Conservation (phyloP, 176 grass and related monocot species). For the Guadua angustifolia region DNA sequence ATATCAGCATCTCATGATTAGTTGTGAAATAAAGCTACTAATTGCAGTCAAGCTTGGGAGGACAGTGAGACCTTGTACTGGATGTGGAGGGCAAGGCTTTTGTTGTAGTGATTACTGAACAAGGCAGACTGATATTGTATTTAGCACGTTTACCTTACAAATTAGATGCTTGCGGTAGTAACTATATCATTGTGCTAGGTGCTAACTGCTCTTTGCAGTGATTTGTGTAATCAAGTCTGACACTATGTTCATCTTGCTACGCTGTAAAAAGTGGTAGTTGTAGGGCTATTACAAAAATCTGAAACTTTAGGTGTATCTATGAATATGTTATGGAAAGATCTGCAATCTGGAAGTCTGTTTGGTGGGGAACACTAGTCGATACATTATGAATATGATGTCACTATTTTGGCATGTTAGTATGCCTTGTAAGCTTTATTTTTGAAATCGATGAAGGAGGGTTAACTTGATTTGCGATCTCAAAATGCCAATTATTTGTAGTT, state of each 20-base stretch:
- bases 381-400: background rate
- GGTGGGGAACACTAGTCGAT: background rate
- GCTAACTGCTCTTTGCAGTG: background rate
- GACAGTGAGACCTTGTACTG: too few species aligned
- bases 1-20: background rate
- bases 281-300: background rate
- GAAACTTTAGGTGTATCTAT: background rate
- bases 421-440: background rate
- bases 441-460: background rate
- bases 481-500: background rate
- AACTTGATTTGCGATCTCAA: background rate
- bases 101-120: background rate
- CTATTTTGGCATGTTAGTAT: background rate
- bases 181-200: background rate
- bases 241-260: background rate
- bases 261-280: background rate
- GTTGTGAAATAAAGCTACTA: background rate
- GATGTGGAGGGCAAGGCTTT: background rate
- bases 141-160: background rate
- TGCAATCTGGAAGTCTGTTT: background rate
- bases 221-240: background rate
- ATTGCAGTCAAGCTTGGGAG: background rate
- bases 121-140: background rate
- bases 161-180: background rate
- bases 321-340: background rate